These are phyloP conservation scores for Penicillium roqueforti DNA, from an alignment of 495 filamentous ascomycete genomes.

Conservation along the genomic window DNA sequence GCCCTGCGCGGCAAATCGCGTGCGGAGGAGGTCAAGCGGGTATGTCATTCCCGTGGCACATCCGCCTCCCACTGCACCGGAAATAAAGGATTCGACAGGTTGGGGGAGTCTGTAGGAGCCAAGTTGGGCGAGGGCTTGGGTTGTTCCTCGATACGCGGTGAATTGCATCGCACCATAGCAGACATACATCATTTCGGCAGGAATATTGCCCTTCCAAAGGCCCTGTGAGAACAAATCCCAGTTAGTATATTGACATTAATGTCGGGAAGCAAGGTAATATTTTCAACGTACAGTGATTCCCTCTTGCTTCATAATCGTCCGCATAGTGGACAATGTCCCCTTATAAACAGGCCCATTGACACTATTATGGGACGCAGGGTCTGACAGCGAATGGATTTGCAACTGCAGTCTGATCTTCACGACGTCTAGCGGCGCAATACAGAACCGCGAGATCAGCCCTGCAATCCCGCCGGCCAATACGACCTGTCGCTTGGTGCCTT, in stretches of 20 bases:
- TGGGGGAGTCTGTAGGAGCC: conserved; percentile 49
- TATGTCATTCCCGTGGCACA: conserved; percentile 81
- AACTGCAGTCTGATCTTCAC: conserved; percentile 96
- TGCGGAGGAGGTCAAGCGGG: conserved; percentile 88
- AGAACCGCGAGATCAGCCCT: conserved; percentile 89
- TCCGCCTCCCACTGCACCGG: conserved; percentile 76
- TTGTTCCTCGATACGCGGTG: conserved; percentile 74
- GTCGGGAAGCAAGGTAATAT: background rate
- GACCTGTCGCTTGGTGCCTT: conserved; percentile 82
- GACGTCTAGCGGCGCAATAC: conserved; percentile 88
- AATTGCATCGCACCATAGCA: conserved; percentile 87
- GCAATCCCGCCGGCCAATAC: conserved; percentile 80
- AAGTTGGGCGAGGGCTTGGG: conserved; percentile 53
- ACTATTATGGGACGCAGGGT: conserved; percentile 52
- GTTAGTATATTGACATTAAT: background rate
- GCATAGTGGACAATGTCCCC: conserved; percentile 74
- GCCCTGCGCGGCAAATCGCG: conserved; percentile 92
- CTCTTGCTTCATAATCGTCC: conserved; percentile 69
- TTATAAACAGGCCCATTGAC: conserved; percentile 65
- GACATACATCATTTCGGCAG: conserved; percentile 90
- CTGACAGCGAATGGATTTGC: conserved; percentile 74
- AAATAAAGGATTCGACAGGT: conserved; percentile 66
- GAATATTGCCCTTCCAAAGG: conserved; percentile 97
- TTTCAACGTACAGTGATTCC: conserved; percentile 61
- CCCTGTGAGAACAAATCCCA: conserved; percentile 40